Conservation (phyloP, 2,329 filamentous ascomycete genomes). For the Sarocladiaceae sp. region DNA sequence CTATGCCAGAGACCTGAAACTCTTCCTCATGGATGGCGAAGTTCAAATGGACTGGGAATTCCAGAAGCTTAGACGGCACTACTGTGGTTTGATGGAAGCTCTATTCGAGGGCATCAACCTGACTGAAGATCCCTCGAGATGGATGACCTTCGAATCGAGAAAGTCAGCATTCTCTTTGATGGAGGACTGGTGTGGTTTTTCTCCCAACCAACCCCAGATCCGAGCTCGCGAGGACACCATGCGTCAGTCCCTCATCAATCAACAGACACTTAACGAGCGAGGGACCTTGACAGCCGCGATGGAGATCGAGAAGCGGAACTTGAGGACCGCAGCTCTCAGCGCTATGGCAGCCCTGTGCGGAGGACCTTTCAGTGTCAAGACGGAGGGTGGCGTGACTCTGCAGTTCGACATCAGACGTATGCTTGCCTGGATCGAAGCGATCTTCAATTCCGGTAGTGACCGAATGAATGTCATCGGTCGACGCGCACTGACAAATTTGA, state of each 20-base stretch:
- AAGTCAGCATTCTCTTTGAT: constrained; percentile 95
- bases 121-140: constrained; percentile 78
- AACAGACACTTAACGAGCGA: constrained; percentile 71
- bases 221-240: constrained; percentile 80
- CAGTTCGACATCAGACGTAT: constrained; percentile 91
- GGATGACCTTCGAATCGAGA: constrained; percentile 96
- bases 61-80: constrained; percentile 85
- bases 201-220: constrained; percentile 81
- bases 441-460: constrained; percentile 89
- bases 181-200: constrained; percentile 99
- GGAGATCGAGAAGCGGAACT: constrained; percentile 94
- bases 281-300: constrained; percentile 81
- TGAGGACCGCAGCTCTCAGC: constrained; percentile 85
- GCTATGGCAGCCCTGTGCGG: constrained; percentile 93
- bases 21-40: constrained; percentile 92
- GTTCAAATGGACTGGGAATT: constrained; percentile 95
- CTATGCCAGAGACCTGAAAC: constrained; percentile 86
- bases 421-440: constrained; percentile 91
- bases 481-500: constrained; percentile 82
- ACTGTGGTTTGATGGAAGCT: constrained; percentile 89
- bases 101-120: constrained; percentile 88
- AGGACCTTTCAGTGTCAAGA: constrained; percentile 79
- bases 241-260: constrained; percentile 77
- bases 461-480: constrained; percentile 87
- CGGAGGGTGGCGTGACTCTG: constrained; percentile 79